Evolutionary conservation across 2,329 filamentous ascomycete genomes (phyloP), one percentile per base, ranked within the genome.

Genomic region (Aspergillus puulaauensis): DNA sequence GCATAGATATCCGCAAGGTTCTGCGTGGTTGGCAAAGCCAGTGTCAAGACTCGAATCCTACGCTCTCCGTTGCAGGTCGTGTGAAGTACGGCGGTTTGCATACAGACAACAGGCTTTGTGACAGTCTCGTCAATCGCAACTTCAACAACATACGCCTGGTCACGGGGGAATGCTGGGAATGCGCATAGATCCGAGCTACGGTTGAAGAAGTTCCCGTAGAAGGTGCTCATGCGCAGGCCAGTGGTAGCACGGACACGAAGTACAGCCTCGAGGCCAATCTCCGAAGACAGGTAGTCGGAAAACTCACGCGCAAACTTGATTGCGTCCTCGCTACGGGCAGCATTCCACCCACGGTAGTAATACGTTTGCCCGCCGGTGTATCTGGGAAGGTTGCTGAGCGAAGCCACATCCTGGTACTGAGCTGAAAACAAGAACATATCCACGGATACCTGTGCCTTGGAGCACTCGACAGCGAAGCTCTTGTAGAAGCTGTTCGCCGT

Each of bases 191-290:
- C 95, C 15, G 93, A 97, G 73, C 91, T 96, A 66, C 95, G 86
- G 80, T 98, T 99, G 83, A 99, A 99, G 78, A 99, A 99, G 80
- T 99, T 99, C 66, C 95, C 95, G 75, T 98, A 99, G 78, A 99
- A 99, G 2, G 93, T 93, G 79, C 88, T 96, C 90, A 98, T 98
- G 54, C 95, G 87, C 58, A 99, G 79, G 52, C 95, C 95, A 23
- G 93, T 98, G 2, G 93, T 97, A 17, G 95, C 95, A 64, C 95
- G 89, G 40, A 99, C 95, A 72, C 95, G 90, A 56, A 99, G 87
- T 39, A 99, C 95, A 44, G 95, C 95, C 77, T 99, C 95, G 37
- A 99, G 79, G 0, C 93, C 95, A 70, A 99, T 97, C 75, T 99
- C 95, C 0, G 93, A 88, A 9, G 93, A 97, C n/a, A 99, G 80